Evolutionary conservation across 2,329 filamentous ascomycete genomes (phyloP), one percentile per base, ranked within the genome.

Genomic region (Apiospora hydei): DNA sequence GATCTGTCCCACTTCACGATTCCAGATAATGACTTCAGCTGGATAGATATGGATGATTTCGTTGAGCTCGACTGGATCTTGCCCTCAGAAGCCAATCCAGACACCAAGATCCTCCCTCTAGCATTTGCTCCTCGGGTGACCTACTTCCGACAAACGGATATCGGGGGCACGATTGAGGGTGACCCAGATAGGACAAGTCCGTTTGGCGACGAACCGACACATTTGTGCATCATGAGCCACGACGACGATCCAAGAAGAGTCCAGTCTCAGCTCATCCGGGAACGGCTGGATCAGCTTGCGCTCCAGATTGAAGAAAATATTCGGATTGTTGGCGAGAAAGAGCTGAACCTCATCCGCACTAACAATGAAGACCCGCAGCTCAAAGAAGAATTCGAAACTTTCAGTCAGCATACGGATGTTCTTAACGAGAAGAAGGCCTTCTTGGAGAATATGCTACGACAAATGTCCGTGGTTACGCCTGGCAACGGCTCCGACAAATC

Each of bases 31-130:
- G 96, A 99, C 78, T 91, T 95, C 76, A 95, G 92, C 71, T 99
- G 96, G 96, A 95, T 99, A 74, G 96, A 99, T 79, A 98, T 99
- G 95, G 96, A 99, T 80, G 96, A 99, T 80, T 99, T 99, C 82
- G 95, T 99, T 43, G 96, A 99, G 81, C 85, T 99, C 30, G 97
- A 98, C 80, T 98, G 96, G 96, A 95, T 98, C 70, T 84, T 98
- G 34, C 96, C 96, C 0, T 93, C 94, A 18, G 94, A 97, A 79
- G 90, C 93, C 44, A 97, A 98, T 76, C 95, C 96, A 0, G 93
- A 97, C 76, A 98, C 96, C 0, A 95, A 96, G 81, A 99, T 99
- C 66, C 83, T 99, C 70, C 97, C 97, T 0, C 88, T 99, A 11
- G 95, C 94, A 0, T 98, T 92, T 78, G 94, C 96, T 26, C 97